Percentiles rank a stretch among this genome's conserved stretches.
These are phyloP conservation scores for Clathrospora elynae DNA, from an alignment of 2,329 filamentous ascomycete species.

Conservation along the genomic window DNA sequence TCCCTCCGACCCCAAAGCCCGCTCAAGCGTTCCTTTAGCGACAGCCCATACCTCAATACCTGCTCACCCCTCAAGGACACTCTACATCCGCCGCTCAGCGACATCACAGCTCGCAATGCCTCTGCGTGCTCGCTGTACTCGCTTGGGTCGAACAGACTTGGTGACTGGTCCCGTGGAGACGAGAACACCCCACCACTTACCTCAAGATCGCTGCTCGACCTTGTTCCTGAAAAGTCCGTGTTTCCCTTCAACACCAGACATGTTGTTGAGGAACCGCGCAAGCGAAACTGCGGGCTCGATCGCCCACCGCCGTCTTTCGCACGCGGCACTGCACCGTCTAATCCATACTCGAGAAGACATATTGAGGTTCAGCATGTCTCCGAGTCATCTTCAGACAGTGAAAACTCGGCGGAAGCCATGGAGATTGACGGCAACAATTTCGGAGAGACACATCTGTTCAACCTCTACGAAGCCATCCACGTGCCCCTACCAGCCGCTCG, in stretches of 20 bases:
- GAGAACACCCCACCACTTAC: conserved; percentile 44
- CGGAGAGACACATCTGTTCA: conserved; percentile 31
- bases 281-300: conserved; percentile 27
- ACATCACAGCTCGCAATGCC: conserved; percentile 39
- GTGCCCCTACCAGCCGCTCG: conserved; percentile 33
- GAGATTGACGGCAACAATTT: conserved; percentile 20
- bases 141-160: conserved; percentile 28
- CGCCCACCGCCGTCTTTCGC: conserved; percentile 25
- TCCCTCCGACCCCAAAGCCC: conserved; percentile 48
- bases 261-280: conserved; percentile 25
- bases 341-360: conserved; percentile 17
- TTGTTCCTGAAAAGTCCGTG: conserved; percentile 31
- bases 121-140: conserved; percentile 47
- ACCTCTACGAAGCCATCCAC: conserved; percentile 41
- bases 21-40: conserved; percentile 51
- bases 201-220: conserved; percentile 42
- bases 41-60: conserved; percentile 45
- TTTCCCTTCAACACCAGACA: conserved; percentile 6
- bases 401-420: conserved; percentile 17
- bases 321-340: conserved; percentile 13
- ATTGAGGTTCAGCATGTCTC: conserved; percentile 7
- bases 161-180: conserved; percentile 30
- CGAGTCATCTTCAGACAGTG: conserved; percentile 13
- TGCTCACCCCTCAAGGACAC: conserved; percentile 40
- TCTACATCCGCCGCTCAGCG: conserved; percentile 30